phyloP scores from a whole-genome alignment of 106 monocot genomes.

The Chionographis japonica region DNA sequence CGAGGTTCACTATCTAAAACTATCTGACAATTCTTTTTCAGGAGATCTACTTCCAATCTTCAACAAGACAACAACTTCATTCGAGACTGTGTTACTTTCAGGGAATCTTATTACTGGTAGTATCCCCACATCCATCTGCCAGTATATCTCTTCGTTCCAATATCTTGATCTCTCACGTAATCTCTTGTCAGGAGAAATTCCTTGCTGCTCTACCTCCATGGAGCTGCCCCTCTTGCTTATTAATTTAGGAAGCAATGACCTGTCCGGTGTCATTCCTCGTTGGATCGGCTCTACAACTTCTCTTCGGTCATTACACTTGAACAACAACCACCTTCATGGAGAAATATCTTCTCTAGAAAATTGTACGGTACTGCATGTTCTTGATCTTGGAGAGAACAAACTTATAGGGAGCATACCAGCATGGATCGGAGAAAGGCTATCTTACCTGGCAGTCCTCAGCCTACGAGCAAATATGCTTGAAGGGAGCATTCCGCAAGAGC shows the following conservation, averaged over 20 bases:
- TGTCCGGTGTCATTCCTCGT: constrained; percentile 16
- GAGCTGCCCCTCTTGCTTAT: too few species aligned
- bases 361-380: not conserved
- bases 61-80: not conserved
- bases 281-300: not conserved
- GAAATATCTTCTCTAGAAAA: constrained; percentile 2
- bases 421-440: constrained; percentile 1
- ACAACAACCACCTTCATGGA: not conserved
- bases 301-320: not conserved
- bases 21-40: constrained; percentile 21
- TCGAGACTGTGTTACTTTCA: constrained; percentile 2
- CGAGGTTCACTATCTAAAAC: not conserved
- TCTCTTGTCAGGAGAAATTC: constrained; percentile 13
- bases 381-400: constrained; percentile 10
- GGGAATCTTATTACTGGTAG: constrained; percentile 4
- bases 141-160: not conserved
- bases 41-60: constrained; percentile 2
- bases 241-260: constrained; percentile 15
- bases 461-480: constrained; percentile 5
- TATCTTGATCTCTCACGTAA: constrained; percentile 31
- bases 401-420: constrained; percentile 2
- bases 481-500: constrained; percentile 1
- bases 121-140: constrained; percentile 16
- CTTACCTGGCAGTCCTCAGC: not conserved
- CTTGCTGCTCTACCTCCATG: too few species aligned